A percentile compares a stretch with the other conserved stretches of the same genome.
Conservation (phyloP, 2,329 filamentous ascomycete genomes). For the Meredithiella fracta region DNA sequence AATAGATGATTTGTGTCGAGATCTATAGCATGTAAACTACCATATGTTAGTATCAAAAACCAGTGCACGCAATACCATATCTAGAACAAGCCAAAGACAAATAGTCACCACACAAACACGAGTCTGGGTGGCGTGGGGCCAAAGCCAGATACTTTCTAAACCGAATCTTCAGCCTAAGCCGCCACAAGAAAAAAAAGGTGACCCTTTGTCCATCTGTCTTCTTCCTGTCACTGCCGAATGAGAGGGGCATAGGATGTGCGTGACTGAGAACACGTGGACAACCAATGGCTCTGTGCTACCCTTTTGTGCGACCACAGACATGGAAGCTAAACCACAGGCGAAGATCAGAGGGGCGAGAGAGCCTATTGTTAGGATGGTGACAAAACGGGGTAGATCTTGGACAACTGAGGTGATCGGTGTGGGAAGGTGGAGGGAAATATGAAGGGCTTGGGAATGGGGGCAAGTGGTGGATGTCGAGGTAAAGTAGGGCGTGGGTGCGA, state of each 20-base stretch:
- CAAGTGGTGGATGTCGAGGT: no score
- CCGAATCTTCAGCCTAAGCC: background rate
- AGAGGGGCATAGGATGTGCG: no score
- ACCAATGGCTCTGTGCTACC: background rate
- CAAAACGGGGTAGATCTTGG: background rate
- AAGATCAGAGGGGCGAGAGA: background rate
- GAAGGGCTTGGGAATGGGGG: no score
- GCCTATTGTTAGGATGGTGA: background rate
- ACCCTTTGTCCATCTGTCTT: background rate
- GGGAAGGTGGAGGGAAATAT: no score
- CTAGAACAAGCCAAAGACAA: background rate
- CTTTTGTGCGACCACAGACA: background rate
- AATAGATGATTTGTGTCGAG: no score
- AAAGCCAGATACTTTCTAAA: background rate
- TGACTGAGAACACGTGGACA: background rate
- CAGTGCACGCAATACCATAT: background rate
- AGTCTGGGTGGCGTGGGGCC: background rate
- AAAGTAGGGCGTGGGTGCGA: no score
- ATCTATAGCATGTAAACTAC: background rate
- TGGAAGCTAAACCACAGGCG: background rate
- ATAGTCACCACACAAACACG: background rate
- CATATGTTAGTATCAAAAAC: background rate
- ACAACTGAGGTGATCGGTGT: background rate
- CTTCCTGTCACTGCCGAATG: no score
- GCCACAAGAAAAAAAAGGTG: background rate